Evolutionary conservation across 306 rosid genomes (phyloP).

Genomic region (Calophaca sinica): DNA sequence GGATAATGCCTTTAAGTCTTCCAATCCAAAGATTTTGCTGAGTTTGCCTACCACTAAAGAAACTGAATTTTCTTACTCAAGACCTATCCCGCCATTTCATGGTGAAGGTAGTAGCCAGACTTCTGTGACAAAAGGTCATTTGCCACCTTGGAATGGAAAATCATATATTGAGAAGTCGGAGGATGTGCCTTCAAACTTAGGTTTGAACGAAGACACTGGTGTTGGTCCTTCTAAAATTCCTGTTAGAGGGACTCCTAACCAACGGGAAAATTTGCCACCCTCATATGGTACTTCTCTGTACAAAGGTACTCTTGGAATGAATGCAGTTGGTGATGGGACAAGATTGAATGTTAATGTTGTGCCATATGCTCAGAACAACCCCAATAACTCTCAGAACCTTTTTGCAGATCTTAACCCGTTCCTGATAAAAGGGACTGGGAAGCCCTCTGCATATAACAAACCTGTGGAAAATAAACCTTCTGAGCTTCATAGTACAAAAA

Average conservation of each 20-base stretch:
- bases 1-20: slow-evolving; percentile 63
- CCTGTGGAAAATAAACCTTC: slow-evolving; percentile 69
- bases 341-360: slow-evolving; percentile 85
- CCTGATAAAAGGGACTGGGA: slow-evolving; percentile 88
- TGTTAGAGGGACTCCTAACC: slow-evolving; percentile 53
- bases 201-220: slow-evolving; percentile 54
- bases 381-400: slow-evolving; percentile 73
- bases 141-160: slow-evolving; percentile 56
- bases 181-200: slow-evolving; percentile 52
- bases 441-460: slow-evolving; percentile 64
- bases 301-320: slow-evolving; percentile 79
- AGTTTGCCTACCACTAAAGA: slow-evolving; percentile 58
- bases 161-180: slow-evolving; percentile 64
- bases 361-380: slow-evolving; percentile 72
- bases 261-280: slow-evolving; percentile 58
- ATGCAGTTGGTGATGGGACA: slow-evolving; percentile 69
- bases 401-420: slow-evolving; percentile 95
- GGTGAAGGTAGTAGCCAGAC: slow-evolving; percentile 87
- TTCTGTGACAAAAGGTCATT: slow-evolving; percentile 51
- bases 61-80: slow-evolving; percentile 59
- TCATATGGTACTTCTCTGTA: slow-evolving; percentile 62
- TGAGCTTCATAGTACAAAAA: slow-evolving; percentile 63
- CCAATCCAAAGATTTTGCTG: slow-evolving; percentile 64
- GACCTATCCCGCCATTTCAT: slow-evolving; percentile 56
- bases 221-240: slow-evolving; percentile 63